Conservation (phyloP, 371 early-diverging fungal species). For the Mucor saturninus region DNA sequence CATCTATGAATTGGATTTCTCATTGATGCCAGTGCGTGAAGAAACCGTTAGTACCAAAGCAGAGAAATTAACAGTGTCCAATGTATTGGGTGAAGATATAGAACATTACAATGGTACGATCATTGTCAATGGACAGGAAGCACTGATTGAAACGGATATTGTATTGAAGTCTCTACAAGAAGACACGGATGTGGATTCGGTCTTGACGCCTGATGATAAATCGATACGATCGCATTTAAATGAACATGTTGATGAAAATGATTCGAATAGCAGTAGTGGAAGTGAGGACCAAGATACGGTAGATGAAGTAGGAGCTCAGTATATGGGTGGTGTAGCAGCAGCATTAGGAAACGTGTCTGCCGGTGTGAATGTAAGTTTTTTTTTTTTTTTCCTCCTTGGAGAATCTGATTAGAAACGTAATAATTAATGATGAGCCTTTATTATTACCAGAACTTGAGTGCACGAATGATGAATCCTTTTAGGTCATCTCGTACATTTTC, state of each 20-base stretch:
- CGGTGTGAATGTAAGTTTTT: conserved; percentile 40
- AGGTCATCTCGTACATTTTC: conserved; percentile 8
- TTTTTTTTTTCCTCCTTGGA: not conserved
- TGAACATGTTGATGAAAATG: not conserved
- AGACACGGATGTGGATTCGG: not conserved
- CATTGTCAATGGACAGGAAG: conserved; percentile 21
- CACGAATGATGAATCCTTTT: conserved; percentile 29
- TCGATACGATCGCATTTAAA: not conserved
- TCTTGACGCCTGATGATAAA: not conserved
- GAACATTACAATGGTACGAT: conserved; percentile 22
- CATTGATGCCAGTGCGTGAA: conserved; percentile 28
- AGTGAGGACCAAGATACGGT: conserved; percentile 1
- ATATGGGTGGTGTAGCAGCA: conserved; percentile 29
- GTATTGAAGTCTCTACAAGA: conserved; percentile 9
- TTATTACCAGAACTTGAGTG: conserved; percentile 24
- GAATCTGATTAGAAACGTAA: too few species aligned
- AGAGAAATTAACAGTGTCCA: conserved; percentile 34
- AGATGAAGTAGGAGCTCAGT: conserved; percentile 2
- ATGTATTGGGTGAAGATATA: conserved; percentile 38
- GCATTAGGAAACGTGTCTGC: conserved; percentile 41
- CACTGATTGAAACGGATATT: conserved; percentile 5
- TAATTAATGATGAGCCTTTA: conserved; percentile 8
- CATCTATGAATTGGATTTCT: conserved; percentile 22
- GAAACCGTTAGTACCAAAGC: conserved; percentile 17
- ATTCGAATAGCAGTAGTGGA: not conserved